Evolutionary conservation across 257 asterid genomes (phyloP).

Genomic region (Petunia axillaris): DNA sequence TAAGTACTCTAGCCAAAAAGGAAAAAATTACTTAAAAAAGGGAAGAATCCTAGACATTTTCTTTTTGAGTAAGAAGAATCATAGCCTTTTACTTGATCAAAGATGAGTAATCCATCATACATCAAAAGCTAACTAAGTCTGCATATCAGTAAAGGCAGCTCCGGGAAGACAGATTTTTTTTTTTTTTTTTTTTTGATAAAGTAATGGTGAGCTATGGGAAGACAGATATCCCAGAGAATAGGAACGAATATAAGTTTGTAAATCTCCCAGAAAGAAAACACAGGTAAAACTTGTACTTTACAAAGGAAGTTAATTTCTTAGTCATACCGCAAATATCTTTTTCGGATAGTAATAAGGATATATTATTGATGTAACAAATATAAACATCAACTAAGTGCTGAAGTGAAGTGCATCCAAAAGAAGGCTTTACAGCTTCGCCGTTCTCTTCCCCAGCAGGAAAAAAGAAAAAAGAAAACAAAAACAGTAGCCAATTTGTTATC

Average conservation of each 20-base stretch:
- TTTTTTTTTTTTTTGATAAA: too few relatives aligned
- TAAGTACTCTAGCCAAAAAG: slow-evolving; percentile 1
- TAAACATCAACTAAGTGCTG: too few relatives aligned
- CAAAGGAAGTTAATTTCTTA: background rate
- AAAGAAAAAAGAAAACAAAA: background rate
- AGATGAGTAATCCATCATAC: background rate
- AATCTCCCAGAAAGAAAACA: slow-evolving; percentile 13
- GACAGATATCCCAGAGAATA: background rate
- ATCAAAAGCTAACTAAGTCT: slow-evolving; percentile 3
- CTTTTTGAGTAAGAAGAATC: background rate
- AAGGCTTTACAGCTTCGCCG: too few relatives aligned
- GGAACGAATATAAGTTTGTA: background rate
- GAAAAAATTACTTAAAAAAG: too few relatives aligned
- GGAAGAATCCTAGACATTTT: background rate
- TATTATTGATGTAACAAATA: too few relatives aligned
- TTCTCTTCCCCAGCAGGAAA: slow-evolving; percentile 4
- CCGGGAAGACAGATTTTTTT: background rate
- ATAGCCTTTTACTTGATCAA: background rate
- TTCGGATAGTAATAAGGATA: too few relatives aligned
- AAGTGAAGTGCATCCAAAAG: too few relatives aligned
- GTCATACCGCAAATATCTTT: background rate
- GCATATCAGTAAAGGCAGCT: slow-evolving; percentile 15
- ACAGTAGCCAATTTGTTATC: background rate
- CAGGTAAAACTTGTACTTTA: background rate
- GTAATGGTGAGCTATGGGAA: background rate